Base-by-base conservation (phyloP, 1,139 yeast species). In the Geotrichum europaeum region DNA sequence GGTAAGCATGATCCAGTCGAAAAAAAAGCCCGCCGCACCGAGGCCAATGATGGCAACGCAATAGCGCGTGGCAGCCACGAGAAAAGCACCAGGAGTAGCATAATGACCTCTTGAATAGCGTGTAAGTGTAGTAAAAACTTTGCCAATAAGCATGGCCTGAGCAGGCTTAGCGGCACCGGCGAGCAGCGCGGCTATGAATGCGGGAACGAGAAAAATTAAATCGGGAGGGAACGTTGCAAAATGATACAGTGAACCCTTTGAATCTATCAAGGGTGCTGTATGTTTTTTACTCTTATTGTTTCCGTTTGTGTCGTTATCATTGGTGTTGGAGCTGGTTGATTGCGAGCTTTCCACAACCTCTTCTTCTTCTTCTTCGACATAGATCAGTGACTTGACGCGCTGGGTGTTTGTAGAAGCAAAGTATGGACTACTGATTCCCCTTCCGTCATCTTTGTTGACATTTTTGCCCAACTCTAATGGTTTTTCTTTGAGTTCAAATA, bases 121-220 rank as follows among this genome's bases (percentile, higher is more conserved):
- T 0, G 84, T 71, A 10, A 90, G 73, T 2, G 79, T 74, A 12
- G 78, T 75, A 68, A 90, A 88, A 1, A 87, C 79, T 62, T 80
- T 75, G 1, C 96, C 96, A 62, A 86, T 81, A 12, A 90, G 68
- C 5, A 87, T 77, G 0, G 95, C 83, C 43, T 85, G 81, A 0
- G 82, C 78, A 0, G 96, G 88, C 0, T 88, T 81, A 0, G 83
- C 81, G 2, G 79, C 70, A 0, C 88, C 84, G 18, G 84, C 77
- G 0, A 76, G 67, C 1, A 72, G 50, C 1, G 81, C 73, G 4
- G 75, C 60, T 0, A 69, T 2, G 0, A 65, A 13, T 2, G 73
- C 70, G 0, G 70, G 60, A 10, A 64, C n/a, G 7, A 76, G 49
- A 1, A 73, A 52, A 1, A 63, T 57, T 20, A 65, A 60, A 61